These are phyloP conservation scores for Sarcodon aspratus DNA, from an alignment of 768 basidiomycete genomes.

Conservation along the genomic window DNA sequence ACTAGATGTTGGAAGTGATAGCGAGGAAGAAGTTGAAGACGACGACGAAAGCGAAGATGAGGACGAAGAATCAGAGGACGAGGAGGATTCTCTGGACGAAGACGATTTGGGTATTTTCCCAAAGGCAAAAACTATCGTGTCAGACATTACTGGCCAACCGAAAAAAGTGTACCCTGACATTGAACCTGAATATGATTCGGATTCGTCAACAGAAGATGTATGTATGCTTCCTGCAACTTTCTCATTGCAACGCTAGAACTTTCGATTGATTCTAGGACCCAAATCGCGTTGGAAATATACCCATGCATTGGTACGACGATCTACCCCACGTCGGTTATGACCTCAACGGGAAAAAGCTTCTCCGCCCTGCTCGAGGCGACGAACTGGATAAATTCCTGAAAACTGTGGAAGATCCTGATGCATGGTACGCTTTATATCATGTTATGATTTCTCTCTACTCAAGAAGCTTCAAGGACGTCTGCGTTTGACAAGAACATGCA, in stretches of 20 bases:
- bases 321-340: conserved; percentile 98
- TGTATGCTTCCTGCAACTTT: conserved; percentile 17
- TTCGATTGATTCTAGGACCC: conserved; percentile 43
- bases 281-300: conserved; percentile 92
- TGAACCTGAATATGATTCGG: conserved; percentile 84
- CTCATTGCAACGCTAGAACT: neutral
- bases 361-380: conserved; percentile 90
- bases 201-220: conserved; percentile 88
- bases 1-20: conserved; percentile 25
- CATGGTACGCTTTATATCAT: conserved; percentile 49
- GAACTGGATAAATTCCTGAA: conserved; percentile 94
- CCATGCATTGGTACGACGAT: conserved; percentile 99
- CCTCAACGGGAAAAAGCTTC: conserved; percentile 86
- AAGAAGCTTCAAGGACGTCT: conserved; percentile 53
- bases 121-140: conserved; percentile 56
- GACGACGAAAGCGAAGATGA: conserved; percentile 26
- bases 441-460: neutral
- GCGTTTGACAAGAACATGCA: conserved; percentile 87
- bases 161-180: conserved; percentile 83
- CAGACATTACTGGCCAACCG: conserved; percentile 73
- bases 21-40: conserved; percentile 23
- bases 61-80: conserved; percentile 23
- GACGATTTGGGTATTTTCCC: conserved; percentile 48
- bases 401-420: conserved; percentile 82
- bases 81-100: conserved; percentile 13